These are phyloP conservation scores for Hanseniaspora sp. DNA, from an alignment of 1,139 yeast species.

Conservation along the genomic window DNA sequence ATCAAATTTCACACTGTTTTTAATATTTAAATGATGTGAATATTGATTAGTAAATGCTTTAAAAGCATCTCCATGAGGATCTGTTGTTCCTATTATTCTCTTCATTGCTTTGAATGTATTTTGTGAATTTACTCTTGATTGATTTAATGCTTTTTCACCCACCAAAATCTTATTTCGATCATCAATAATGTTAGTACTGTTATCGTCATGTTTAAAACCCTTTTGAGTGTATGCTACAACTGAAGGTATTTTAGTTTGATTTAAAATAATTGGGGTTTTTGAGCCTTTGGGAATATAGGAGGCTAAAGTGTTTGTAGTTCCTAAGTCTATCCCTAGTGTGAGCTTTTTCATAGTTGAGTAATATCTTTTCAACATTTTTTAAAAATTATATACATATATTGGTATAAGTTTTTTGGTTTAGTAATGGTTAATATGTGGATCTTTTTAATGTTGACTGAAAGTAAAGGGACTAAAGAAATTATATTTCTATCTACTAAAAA, in stretches of 20 bases:
- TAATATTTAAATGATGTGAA: not conserved
- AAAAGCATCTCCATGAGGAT: not conserved
- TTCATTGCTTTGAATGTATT: slow-evolving; percentile 69
- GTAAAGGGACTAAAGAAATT: no score
- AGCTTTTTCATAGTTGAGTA: not conserved
- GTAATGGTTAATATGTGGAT: no score
- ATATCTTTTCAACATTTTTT: not conserved
- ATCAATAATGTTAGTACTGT: not conserved
- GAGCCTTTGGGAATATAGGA: slow-evolving; percentile 42
- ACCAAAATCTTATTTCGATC: slow-evolving; percentile 35
- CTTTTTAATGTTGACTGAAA: no score
- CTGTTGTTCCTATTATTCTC: slow-evolving; percentile 51
- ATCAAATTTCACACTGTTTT: slow-evolving; percentile 5
- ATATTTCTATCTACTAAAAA: no score
- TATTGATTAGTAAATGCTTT: slow-evolving; percentile 4
- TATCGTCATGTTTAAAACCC: not conserved
- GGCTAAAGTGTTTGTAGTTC: slow-evolving; percentile 75
- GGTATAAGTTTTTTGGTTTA: no score
- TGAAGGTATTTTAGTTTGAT: slow-evolving; percentile 63
- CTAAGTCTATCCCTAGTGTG: slow-evolving; percentile 53
- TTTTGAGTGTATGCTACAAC: slow-evolving; percentile 47
- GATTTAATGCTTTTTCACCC: slow-evolving; percentile 58
- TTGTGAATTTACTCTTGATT: slow-evolving; percentile 51
- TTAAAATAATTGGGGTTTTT: slow-evolving; percentile 54
- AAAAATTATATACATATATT: no score